Base-by-base conservation (phyloP, 495 filamentous ascomycete species). In the Trichoderma reesei region DNA sequence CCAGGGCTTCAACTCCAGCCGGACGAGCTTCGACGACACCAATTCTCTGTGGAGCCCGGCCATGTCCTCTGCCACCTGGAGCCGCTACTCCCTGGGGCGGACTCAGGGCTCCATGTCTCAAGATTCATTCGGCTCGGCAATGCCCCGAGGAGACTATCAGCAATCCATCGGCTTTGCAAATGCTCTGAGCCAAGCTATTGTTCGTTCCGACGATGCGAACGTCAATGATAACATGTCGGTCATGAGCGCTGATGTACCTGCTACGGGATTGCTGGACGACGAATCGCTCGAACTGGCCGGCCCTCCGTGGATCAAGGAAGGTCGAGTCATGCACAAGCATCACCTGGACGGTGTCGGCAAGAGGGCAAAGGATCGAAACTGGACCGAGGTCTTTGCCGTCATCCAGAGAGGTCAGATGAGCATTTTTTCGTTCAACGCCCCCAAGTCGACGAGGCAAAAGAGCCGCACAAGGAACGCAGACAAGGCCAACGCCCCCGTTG, bases 91-190 rank as follows among this genome's bases (percentile, higher is more conserved):
- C 2, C 78, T 95, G 64, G 90, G 92, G 48, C 91, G 92, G 69
- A 92, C 90, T 4, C 86, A 92, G 63, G 92, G 92, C 6, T 90
- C 91, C 3, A 89, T 92, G 77, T 96, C 93, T 13, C 88, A 95
- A 67, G 90, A 94, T 73, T 95, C 91, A 0, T 83, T 96, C 67
- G 85, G 86, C 18, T 92, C 89, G 1, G 81, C 84, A n/a, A 90
- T 86, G 73, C 87, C 86, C 3, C 86, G 86, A 36, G 86, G 86
- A 33, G 94, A 95, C 69, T 97, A 92, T 70, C 91, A 96, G 69
- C 92, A 96, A 70, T 95, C 92, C 0, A 96, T 99, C 69, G 94
- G 94, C 0, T 99, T 99, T 71, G 94, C 95, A 44, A 98, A 96
- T 75, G 94, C 94, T 16, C 82, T 99, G 3, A 96, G 90, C 67